Base-by-base conservation (phyloP, 2,329 filamentous ascomycete genomes). In the Dactylellina parvicollis region DNA sequence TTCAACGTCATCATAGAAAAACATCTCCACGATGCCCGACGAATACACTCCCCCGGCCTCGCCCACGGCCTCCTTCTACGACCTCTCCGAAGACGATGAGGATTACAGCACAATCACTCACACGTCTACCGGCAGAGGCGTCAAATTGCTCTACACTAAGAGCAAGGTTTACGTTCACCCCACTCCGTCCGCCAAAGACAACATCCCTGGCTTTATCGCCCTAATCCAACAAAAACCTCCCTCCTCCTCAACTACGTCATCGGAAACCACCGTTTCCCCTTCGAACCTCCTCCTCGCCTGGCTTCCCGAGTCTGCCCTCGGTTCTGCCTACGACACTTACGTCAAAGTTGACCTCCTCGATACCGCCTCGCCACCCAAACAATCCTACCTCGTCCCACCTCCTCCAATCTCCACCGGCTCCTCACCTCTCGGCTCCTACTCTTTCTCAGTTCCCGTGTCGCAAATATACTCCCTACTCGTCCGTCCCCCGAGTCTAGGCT, bases 161-260 rank as follows among this genome's bases (percentile, higher is more conserved):
- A 97, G 92, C 89, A 99, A 98, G 86, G 95, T 99, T 80, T 99
- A 98, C 80, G 89, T 99, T 44, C 95, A 99, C 80, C 95, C 95
- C 0, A 92, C 92, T 0, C 90, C 94, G 0, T 96, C 92, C 0
- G 87, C 93, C 65, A 96, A 93, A 83, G 95, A 99, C 83, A 99
- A 99, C 77, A 96, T 99, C 64, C 84, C 92, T 2, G 95, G 95
- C 47, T 99, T 95, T 80, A 89, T 99, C 77, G 94, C 95, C 16
- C 85, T 99, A 1, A 85, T 99, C 12, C 92, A 99, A 80, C 94
- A 99, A 80, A 96, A 96, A 80, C 84, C 85, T 0, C 80, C 82
- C 0, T 36, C 26, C 20, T 44, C 61, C 4, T 36, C 60, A 7
- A 40, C 38, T 14, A 59, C 49, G 14, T 28, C 44, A n/a, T n/a